phyloP scores from a whole-genome alignment of 192 early-diverging fungal species.

The Rhizophlyctis rosea region DNA sequence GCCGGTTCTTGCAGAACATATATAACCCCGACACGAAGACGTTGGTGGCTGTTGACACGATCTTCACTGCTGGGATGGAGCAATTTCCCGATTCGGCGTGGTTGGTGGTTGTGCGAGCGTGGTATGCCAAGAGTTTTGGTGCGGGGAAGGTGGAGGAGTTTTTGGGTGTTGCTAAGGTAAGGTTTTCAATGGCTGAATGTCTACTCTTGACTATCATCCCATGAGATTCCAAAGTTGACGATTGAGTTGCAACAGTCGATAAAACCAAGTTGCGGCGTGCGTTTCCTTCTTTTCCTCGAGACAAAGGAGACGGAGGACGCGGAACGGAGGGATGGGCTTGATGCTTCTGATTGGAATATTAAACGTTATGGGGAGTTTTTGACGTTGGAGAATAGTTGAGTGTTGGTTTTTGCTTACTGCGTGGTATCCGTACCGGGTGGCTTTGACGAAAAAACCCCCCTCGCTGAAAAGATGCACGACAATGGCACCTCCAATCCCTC shows the following conservation, averaged over 20 bases:
- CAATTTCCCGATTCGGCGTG: conserved; percentile 15
- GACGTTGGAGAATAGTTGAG: too few species aligned
- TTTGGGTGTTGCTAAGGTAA: too few species aligned
- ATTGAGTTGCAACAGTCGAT: too few species aligned
- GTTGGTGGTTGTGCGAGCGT: too few species aligned
- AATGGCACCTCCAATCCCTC: conserved; percentile 18
- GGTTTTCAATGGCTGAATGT: too few species aligned
- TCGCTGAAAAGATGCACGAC: conserved; percentile 11
- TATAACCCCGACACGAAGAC: conserved; percentile 14
- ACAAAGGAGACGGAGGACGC: conserved; percentile 15
- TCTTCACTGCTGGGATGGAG: conserved; percentile 17
- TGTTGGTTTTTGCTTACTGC: too few species aligned
- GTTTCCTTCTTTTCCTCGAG: conserved; percentile 23
- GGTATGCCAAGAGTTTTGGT: too few species aligned
- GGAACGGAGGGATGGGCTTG: conserved; percentile 17
- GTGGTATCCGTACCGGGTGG: too few species aligned
- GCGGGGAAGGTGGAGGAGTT: too few species aligned
- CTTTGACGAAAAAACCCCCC: too few species aligned
- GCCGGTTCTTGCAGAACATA: conserved; percentile 25
- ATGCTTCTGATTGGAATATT: conserved; percentile 13
- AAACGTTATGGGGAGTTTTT: conserved; percentile 15
- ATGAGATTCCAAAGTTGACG: too few species aligned
- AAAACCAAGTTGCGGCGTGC: conserved; percentile 16
- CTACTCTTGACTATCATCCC: too few species aligned
- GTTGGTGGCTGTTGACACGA: conserved; percentile 7